These are phyloP conservation scores for Aspergillus leporis DNA, from an alignment of 495 filamentous ascomycete species.

Conservation along the genomic window DNA sequence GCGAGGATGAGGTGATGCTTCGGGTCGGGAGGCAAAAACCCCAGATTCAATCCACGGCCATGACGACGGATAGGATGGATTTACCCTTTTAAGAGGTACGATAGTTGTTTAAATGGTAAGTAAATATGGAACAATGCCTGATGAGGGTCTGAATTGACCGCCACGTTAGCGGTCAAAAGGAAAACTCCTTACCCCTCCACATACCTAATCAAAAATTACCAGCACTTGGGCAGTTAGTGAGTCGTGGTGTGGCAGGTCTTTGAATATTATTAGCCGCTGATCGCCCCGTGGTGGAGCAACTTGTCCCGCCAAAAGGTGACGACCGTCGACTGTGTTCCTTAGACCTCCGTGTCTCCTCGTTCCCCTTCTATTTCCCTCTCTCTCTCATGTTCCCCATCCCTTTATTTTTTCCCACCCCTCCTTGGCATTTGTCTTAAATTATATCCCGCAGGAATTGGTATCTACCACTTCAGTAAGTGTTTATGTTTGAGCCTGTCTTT, in stretches of 20 bases:
- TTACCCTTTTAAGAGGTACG: not conserved
- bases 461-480: constrained; percentile 11
- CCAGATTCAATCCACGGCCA: constrained; percentile 11
- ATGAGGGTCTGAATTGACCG: not conserved
- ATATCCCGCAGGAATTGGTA: constrained; percentile 10
- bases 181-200: not conserved
- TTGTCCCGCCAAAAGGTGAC: constrained; percentile 42
- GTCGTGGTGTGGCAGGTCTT: constrained; percentile 21
- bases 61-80: not conserved
- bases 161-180: not conserved
- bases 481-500: not conserved
- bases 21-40: constrained; percentile 23
- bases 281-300: constrained; percentile 43
- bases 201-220: not conserved
- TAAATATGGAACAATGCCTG: not conserved
- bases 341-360: constrained; percentile 27
- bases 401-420: constrained; percentile 11
- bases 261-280: constrained; percentile 42
- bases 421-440: constrained; percentile 12
- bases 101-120: not conserved
- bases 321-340: constrained; percentile 18
- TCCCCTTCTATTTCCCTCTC: constrained; percentile 20
- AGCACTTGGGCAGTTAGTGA: not conserved
- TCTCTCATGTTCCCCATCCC: constrained; percentile 10
- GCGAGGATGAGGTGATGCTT: not conserved